A percentile compares a stretch with the other conserved stretches of the same genome.
These are phyloP conservation scores for Rhizoclosmatium sp. DNA, from an alignment of 192 early-diverging fungal genomes.

Conservation along the genomic window DNA sequence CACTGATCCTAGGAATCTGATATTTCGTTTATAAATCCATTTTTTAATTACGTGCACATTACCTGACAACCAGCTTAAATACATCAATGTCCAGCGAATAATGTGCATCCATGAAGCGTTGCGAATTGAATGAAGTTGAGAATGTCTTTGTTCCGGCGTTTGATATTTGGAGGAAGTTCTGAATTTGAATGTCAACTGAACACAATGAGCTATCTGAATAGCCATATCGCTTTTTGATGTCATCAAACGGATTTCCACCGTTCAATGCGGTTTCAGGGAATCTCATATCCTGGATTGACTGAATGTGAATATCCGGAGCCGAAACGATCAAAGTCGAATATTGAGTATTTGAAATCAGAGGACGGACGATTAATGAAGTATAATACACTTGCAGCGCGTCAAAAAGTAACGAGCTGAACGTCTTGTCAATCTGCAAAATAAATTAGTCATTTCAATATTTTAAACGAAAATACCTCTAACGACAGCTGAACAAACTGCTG, in stretches of 20 bases:
- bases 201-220: conserved; percentile 68
- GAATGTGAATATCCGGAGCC: conserved; percentile 63
- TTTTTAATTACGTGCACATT: background rate
- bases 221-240: conserved; percentile 63
- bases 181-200: conserved; percentile 60
- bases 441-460: conserved; percentile 20
- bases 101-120: conserved; percentile 42
- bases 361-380: conserved; percentile 62
- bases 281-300: conserved; percentile 77
- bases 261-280: conserved; percentile 44
- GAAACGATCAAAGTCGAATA: conserved; percentile 62
- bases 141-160: conserved; percentile 60
- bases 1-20: conserved; percentile 9
- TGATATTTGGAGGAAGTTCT: conserved; percentile 53
- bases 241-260: conserved; percentile 3
- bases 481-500: conserved; percentile 67
- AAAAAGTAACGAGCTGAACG: conserved; percentile 55
- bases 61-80: conserved; percentile 55
- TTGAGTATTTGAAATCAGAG: conserved; percentile 56
- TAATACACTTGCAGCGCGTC: conserved; percentile 73
- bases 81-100: conserved; percentile 30
- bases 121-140: conserved; percentile 33
- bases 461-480: conserved; percentile 9
- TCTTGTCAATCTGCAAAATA: conserved; percentile 45
- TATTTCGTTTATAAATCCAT: background rate